Percentiles rank a stretch among this genome's conserved stretches.
Evolutionary conservation across 805 yeast species (phyloP).

Genomic region (Wickerhamiella azyma): DNA sequence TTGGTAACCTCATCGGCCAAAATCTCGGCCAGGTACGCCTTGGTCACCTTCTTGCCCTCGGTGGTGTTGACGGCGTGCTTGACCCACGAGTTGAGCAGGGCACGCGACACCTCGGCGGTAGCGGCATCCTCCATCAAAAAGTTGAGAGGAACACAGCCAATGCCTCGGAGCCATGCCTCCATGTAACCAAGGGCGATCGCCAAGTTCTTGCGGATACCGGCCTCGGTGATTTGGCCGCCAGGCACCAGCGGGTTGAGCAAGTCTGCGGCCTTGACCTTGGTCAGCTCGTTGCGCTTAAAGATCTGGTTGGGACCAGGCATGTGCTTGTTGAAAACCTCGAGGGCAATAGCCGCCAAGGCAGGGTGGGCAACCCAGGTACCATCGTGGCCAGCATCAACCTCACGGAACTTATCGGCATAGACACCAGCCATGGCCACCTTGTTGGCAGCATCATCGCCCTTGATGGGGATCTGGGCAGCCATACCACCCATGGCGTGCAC

Average conservation of each 20-base stretch:
- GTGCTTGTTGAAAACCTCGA: constrained; percentile 56
- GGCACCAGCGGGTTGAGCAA: constrained; percentile 48
- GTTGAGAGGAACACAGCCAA: constrained; percentile 64
- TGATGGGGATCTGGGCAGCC: constrained; percentile 70
- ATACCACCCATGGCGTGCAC: constrained; percentile 70
- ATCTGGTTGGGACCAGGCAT: constrained; percentile 68
- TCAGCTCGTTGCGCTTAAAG: constrained; percentile 37
- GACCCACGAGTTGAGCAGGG: constrained; percentile 65
- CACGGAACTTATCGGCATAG: constrained; percentile 52
- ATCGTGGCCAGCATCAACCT: constrained; percentile 56
- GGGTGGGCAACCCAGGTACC: constrained; percentile 75
- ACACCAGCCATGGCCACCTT: constrained; percentile 54
- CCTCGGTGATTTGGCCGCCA: constrained; percentile 47
- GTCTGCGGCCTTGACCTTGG: constrained; percentile 41
- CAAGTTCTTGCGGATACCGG: constrained; percentile 50
- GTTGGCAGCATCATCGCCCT: constrained; percentile 47
- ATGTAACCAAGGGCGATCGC: constrained; percentile 53
- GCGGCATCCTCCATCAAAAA: constrained; percentile 70
- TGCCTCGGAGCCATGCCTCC: constrained; percentile 62
- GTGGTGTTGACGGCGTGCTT: constrained; percentile 45
- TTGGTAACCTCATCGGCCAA: constrained; percentile 44
- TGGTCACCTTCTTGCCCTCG: constrained; percentile 40
- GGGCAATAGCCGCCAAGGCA: constrained; percentile 49
- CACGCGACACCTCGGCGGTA: constrained; percentile 64
- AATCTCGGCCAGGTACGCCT: constrained; percentile 36